Evolutionary conservation across 805 yeast genomes (phyloP), one percentile per base, ranked within the genome.

Genomic region (Candida endomychidarum): DNA sequence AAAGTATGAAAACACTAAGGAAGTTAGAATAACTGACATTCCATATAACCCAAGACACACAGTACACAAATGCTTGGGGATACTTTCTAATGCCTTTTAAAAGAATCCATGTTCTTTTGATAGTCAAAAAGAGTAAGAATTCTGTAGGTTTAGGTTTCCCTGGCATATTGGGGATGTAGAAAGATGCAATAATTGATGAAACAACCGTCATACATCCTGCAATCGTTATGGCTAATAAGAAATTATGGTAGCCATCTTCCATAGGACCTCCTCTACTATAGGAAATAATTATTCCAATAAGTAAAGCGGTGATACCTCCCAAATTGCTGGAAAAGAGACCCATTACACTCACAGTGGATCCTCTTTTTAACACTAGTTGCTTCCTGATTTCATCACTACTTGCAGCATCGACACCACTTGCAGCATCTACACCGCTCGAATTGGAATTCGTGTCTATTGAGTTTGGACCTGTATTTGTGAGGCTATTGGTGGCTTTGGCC

Each of bases 1-100:
- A 40, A 6, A 67, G 50, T 1, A 60, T 58, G 40, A 61, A 66
- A 2, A 68, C 61, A 34, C 59, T 52, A 45, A 66, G 38, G 42
- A 64, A 68, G 35, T 65, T 66, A 8, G 60, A 45, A 34, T 53
- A 65, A 5, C 56, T 54, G 11, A 66, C 59, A 38, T 68, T 66
- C 73, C 74, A 67, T 18, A 67, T 52, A 2, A 67, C 71, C 73
- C 73, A 67, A 0, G 65, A 56, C n/a, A 65, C 27, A 50, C 69
- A 63, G 19, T 60, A 52, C 8, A 58, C 21, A 38, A 63, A 63
- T 0, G 71, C 73, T 37, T 66, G 44, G 3, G 63, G 63, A 42
- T 63, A 59, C 31, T 51, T 41, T 16, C 47, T 46, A 16, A 67
- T 60, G 19, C 55, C 42, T 24, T 46, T 51, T 10, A 58, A 11